phyloP scores from a whole-genome alignment of 371 early-diverging fungal species.

The Neoconidiobolus thromboides region DNA sequence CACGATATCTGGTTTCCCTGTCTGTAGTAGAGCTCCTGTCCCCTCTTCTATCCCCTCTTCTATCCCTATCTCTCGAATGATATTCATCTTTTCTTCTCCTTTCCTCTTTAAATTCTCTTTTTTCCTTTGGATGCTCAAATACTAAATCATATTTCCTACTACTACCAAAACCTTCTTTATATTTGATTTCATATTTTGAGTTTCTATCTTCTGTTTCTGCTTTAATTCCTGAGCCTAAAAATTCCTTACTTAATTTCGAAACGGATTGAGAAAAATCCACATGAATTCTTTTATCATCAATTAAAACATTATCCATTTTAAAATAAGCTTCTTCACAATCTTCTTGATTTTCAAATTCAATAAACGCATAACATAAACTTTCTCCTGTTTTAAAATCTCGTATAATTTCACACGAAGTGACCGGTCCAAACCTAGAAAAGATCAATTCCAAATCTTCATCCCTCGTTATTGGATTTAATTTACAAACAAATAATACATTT shows the following conservation, averaged over 20 bases:
- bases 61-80: no score
- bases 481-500: constrained; percentile 90
- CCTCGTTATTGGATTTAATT: constrained; percentile 79
- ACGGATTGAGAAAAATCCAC: constrained; percentile 97
- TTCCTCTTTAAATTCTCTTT: no score
- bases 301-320: constrained; percentile 79
- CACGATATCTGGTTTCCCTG: no score
- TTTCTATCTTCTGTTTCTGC: no score
- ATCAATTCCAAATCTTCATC: constrained; percentile 86
- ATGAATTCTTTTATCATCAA: constrained; percentile 91
- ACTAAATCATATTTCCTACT: no score
- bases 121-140: no score
- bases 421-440: constrained; percentile 82
- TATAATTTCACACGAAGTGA: constrained; percentile 78
- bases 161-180: no score
- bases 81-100: no score
- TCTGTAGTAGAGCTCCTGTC: no score
- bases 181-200: no score
- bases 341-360: constrained; percentile 79
- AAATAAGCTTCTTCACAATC: constrained; percentile 83
- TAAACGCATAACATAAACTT: constrained; percentile 84
- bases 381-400: constrained; percentile 70
- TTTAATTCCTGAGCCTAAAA: no score
- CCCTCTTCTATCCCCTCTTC: no score
- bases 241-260: constrained; percentile 28